A percentile compares a stretch with the other conserved stretches of the same genome.
These are phyloP conservation scores for Sinapis alba DNA, from an alignment of 441 rosid species.

Conservation along the genomic window DNA sequence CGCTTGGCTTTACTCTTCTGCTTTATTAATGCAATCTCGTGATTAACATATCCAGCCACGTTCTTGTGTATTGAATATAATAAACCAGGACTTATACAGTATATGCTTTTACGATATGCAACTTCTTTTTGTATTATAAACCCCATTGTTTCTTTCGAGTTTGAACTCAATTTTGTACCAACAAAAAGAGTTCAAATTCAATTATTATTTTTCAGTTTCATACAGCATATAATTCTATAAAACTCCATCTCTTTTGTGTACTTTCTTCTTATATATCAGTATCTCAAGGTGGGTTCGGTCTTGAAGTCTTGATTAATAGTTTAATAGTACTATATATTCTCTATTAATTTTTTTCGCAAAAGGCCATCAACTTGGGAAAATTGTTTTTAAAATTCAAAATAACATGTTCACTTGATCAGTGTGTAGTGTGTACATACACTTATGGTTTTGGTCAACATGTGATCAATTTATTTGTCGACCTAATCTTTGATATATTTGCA, in stretches of 20 bases:
- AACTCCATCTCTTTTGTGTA: constrained; percentile 12
- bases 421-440: neutral
- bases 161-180: neutral
- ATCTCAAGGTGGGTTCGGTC: neutral
- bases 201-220: neutral
- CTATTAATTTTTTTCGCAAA: neutral
- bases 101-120: neutral
- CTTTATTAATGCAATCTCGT: neutral
- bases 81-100: neutral
- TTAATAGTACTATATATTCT: neutral
- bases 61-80: neutral
- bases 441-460: constrained; percentile 29
- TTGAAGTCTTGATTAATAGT: neutral
- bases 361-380: constrained; percentile 20
- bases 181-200: neutral
- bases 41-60: neutral
- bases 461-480: constrained; percentile 16
- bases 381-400: neutral
- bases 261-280: neutral
- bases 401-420: neutral
- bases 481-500: constrained; percentile 27
- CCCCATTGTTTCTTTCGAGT: neutral
- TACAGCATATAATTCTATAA: neutral
- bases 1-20: neutral
- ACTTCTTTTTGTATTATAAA: neutral